Evolutionary conservation across 257 asterid species (phyloP).

Genomic region (Ligustrum vulgare): DNA sequence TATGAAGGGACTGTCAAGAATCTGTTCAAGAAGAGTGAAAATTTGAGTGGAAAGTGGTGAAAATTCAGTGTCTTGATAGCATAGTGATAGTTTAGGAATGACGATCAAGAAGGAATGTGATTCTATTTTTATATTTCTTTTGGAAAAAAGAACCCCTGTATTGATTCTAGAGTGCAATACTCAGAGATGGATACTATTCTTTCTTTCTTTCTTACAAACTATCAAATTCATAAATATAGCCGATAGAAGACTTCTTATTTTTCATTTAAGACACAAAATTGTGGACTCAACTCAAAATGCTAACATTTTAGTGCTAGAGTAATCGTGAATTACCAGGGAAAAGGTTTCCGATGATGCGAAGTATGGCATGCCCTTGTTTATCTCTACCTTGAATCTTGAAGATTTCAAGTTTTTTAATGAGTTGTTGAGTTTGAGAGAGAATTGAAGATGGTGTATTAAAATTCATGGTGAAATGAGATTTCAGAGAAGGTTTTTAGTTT

Average conservation of each 20-base stretch:
- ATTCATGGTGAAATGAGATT: conserved; percentile 27
- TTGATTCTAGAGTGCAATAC: background rate
- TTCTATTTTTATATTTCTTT: background rate
- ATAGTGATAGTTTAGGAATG: background rate
- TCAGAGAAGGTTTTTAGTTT: background rate
- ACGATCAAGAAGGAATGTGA: background rate
- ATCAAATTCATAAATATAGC: background rate
- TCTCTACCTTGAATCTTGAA: conserved; percentile 80
- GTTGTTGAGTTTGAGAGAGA: conserved; percentile 49
- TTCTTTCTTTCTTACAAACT: background rate
- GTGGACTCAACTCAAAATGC: background rate
- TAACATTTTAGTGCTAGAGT: background rate
- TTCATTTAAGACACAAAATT: background rate
- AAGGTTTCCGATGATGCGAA: conserved; percentile 65
- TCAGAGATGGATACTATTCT: background rate
- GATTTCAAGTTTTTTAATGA: conserved; percentile 52
- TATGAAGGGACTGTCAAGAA: background rate
- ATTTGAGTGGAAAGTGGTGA: background rate
- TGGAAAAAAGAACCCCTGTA: background rate
- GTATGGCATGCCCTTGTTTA: conserved; percentile 55
- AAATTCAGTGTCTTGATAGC: background rate
- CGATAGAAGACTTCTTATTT: no score
- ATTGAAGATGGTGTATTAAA: conserved; percentile 21
- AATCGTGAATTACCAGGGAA: conserved; percentile 57
- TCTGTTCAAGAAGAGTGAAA: background rate